Evolutionary conservation across 2,329 filamentous ascomycete species (phyloP).

Genomic region (Cladorrhinum sp.): DNA sequence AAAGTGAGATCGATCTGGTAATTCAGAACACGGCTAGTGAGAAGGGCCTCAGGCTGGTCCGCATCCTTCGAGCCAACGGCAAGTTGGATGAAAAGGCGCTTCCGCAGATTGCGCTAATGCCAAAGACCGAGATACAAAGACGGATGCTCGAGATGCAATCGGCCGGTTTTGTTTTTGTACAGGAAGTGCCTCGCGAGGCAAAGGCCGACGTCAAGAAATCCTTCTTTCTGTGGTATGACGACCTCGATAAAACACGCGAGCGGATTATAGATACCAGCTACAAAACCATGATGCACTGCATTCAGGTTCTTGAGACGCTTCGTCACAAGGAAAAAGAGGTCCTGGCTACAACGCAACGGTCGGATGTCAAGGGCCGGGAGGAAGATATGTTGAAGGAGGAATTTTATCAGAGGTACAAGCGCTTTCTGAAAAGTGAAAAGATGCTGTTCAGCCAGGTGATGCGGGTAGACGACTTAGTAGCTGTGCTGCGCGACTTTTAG

Average conservation of each 20-base stretch:
- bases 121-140: conserved; percentile 78
- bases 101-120: conserved; percentile 75
- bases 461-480: conserved; percentile 80
- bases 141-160: conserved; percentile 84
- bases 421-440: conserved; percentile 62
- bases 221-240: conserved; percentile 90
- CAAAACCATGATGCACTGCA: conserved; percentile 80
- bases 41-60: conserved; percentile 75
- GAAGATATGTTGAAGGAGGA: conserved; percentile 73
- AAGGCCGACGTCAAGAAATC: conserved; percentile 76
- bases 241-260: conserved; percentile 66
- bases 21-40: conserved; percentile 75
- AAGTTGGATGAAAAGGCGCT: conserved; percentile 94
- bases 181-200: conserved; percentile 89
- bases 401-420: conserved; percentile 64
- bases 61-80: conserved; percentile 80
- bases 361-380: conserved; percentile 81
- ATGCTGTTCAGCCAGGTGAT: conserved; percentile 76
- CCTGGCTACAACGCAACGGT: conserved; percentile 77
- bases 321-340: conserved; percentile 68
- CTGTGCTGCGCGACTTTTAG: conserved; percentile 75
- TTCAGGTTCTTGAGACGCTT: conserved; percentile 78
- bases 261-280: conserved; percentile 78
- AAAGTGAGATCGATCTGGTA: conserved; percentile 76
- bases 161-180: conserved; percentile 81